Evolutionary conservation across 202 grass and related monocot genomes (phyloP), one percentile per base, ranked within the genome.

Genomic region (Bolboschoenoplectus hybrid): DNA sequence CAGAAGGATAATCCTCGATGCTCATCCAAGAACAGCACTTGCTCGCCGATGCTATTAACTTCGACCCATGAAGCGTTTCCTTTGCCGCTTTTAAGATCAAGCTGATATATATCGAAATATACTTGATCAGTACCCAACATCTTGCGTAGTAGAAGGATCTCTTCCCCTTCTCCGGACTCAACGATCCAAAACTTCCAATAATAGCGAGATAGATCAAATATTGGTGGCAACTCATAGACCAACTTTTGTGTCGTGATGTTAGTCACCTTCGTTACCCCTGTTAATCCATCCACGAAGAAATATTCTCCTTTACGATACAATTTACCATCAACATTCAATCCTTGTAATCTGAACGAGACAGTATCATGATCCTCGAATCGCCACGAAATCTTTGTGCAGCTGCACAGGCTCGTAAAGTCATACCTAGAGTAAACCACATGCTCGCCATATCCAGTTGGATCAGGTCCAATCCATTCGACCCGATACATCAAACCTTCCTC

Each of bases 21-120:
- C 36, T 44, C 16, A 45, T 63, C 58, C 52, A 81, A 20, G 26
- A 81, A 81, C 32, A 81, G 11, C 10, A 63, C 51, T 45, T 63
- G 32, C 17, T 81, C 51, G 20, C 26, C 10, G 75, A 62, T 81
- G 38, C 1, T 38, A 4, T 43, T 7, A 6, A 63, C 9, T 63
- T 81, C 20, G 20, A 81, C 77, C 77, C 52, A 73, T 46, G 16
- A 11, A 47, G 17, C 69, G 10, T 40, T n/a, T 19, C 8, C 43
- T 49, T 73, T 32, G 14, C 9, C 69, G 10, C 9, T 73, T 19
- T 40, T 40, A 73, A 32, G 69, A 49, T 32, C 9, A 0, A 73
- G 44, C 44, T 2, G 9, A 26, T 73, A 73, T 46, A 81, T 63
- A n/a, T 63, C 26, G 0, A 63, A 63, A 6, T 62, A 47, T 38